Evolutionary conservation across 1,139 yeast species (phyloP).

Genomic region (Schwanniomyces etchellsii): DNA sequence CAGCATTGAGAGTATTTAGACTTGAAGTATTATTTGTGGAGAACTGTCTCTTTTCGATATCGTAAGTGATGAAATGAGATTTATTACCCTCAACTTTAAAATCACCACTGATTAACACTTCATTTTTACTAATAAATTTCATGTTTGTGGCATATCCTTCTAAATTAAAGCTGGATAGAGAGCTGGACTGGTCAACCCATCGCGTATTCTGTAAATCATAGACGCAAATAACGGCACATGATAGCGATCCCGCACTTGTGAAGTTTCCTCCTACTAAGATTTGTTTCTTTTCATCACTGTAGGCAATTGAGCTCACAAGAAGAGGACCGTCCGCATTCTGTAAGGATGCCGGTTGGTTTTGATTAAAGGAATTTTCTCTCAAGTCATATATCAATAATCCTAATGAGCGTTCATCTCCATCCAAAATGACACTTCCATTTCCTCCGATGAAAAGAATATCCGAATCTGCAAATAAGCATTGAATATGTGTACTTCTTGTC

Average conservation of each 20-base stretch:
- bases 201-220: conserved; percentile 52
- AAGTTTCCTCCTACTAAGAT: conserved; percentile 78
- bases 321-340: conserved; percentile 22
- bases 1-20: conserved; percentile 23
- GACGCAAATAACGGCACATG: conserved; percentile 63
- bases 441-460: conserved; percentile 45
- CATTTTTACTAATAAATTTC: conserved; percentile 43
- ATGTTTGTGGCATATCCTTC: conserved; percentile 54
- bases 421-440: conserved; percentile 35
- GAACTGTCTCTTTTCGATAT: conserved; percentile 35
- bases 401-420: conserved; percentile 18
- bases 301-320: conserved; percentile 47
- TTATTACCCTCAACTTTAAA: conserved; percentile 32
- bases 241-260: conserved; percentile 50
- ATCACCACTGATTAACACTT: conserved; percentile 61
- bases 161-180: conserved; percentile 13
- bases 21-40: conserved; percentile 14
- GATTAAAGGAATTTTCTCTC: conserved; percentile 27
- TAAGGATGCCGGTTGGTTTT: conserved; percentile 45
- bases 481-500: conserved; percentile 31
- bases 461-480: conserved; percentile 37
- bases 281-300: conserved; percentile 43
- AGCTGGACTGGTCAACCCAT: conserved; percentile 35
- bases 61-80: conserved; percentile 45
- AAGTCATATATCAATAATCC: conserved; percentile 54